Evolutionary conservation across 2,329 filamentous ascomycete genomes (phyloP).

Genomic region (Lasiodiplodia sp.): DNA sequence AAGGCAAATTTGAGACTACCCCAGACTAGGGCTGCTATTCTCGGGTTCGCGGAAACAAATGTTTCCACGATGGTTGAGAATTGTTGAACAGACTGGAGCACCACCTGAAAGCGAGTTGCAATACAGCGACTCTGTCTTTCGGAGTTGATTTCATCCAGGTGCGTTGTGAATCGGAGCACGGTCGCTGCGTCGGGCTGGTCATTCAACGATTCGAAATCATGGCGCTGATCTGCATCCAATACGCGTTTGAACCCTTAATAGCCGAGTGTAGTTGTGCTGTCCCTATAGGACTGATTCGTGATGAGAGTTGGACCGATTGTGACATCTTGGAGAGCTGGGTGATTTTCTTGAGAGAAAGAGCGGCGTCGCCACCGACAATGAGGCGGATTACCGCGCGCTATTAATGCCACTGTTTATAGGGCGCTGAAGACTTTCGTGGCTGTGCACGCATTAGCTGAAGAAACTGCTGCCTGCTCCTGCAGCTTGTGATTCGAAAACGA

Average conservation of each 20-base stretch:
- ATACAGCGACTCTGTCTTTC: background rate
- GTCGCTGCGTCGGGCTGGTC: background rate
- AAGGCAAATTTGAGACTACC: background rate
- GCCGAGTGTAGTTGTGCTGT: background rate
- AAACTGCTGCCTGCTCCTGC: no score
- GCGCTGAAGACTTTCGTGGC: no score
- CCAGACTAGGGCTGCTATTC: background rate
- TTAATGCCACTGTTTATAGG: background rate
- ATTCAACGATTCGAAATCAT: background rate
- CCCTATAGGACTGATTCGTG: background rate
- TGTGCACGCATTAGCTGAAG: background rate
- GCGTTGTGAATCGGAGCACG: background rate
- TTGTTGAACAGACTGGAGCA: background rate
- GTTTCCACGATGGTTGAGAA: background rate
- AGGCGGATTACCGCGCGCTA: background rate
- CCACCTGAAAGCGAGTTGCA: background rate
- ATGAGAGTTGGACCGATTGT: background rate
- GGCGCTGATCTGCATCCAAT: background rate
- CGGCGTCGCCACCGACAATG: no score
- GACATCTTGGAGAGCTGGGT: background rate
- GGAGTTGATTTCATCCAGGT: background rate
- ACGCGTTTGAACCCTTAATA: background rate
- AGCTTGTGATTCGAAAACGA: no score
- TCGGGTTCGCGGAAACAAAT: constrained; percentile 4
- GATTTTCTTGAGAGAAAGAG: no score